Evolutionary conservation across 805 yeast species (phyloP), one percentile per base, ranked within the genome.

Genomic region (Suhomyces xylopsoci): DNA sequence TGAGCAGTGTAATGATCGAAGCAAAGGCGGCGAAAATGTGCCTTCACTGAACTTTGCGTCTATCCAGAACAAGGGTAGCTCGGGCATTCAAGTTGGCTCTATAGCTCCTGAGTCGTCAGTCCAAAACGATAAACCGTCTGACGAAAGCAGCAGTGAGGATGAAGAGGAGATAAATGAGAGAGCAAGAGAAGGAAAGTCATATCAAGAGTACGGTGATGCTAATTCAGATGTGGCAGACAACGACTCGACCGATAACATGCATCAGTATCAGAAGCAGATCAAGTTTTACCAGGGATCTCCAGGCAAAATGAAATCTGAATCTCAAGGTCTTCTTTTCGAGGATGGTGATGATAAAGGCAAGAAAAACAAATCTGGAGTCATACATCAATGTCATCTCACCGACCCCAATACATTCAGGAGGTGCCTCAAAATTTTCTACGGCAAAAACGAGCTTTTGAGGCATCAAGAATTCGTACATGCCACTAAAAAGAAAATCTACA

Each of bases 391-490:
- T 55, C 73, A 70, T 55, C 61, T 71, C 30, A 57, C 60, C 6
- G 78, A 73, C 54, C 76, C 78, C 5, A 51, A 51, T 5, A 62
- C 70, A 3, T 52, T 58, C 22, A 57, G 61, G 28, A 68, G 71
- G 30, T 75, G 79, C 53, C 58, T 67, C 34, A 74, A 74, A 58
- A 68, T 74, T 0, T 75, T 75, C 48, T 73, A 75, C 54, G 79
- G 79, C 14, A 74, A 71, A 51, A 74, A 73, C 55, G 79, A 74
- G 56, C 62, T 75, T 45, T 62, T 72, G 38, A 59, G 79, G 52
- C 79, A 75, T 59, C 78, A 75, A 55, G 79, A 75, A 55, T 74
- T 74, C 62, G 79, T 74, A 20, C 79, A 75, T 60, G 79, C 79
- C 10, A 72, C 78, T 20, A 67, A 69, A 49, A 75, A 74, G 58